Base-by-base conservation (phyloP, 2,329 filamentous ascomycete genomes). In the Penicillium sp. region DNA sequence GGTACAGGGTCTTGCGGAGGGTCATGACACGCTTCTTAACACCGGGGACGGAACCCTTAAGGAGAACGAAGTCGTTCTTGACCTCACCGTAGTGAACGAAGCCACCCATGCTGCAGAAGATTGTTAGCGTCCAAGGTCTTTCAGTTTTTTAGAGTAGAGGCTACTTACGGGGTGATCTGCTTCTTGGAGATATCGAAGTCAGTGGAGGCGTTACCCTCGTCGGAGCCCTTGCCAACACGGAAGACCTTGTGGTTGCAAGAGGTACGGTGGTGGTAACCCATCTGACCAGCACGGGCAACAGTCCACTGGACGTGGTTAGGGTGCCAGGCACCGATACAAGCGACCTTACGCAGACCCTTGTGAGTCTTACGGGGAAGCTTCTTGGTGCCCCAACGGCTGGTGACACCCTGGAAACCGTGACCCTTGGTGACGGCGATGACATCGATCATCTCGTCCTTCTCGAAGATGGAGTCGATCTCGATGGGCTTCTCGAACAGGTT, bases 161-260 rank as follows among this genome's bases (percentile, higher is more conserved):
- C 45, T 58, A 91, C 91, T 73, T 93, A 97, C 91, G 91, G 91
- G 73, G 91, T 97, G 76, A 98, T 98, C 74, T 82, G 84, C 87
- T 98, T 98, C 87, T 96, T 96, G 79, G 90, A 94, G 72, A 95
- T 83, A 71, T 98, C 93, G 71, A 91, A 84, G 61, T 96, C 88
- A 62, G 93, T 98, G 52, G 91, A 87, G 67, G 88, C 93, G 77
- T 89, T 96, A 75, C 84, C 84, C 72, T 93, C 88, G 68, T 93
- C 88, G 62, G 81, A 80, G 67, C 82, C 91, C 84, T 93, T 94
- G 72, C 91, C 93, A 66, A 98, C 87, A 65, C 93, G 88, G 88
- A 97, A 98, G 73, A 98, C 77, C 87, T 98, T 98, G 88, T 98
- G 93, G 87, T 98, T 98, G 81, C 93, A 87, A 60, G 93, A 97